Evolutionary conservation across 176 grass and related monocot species (phyloP), one percentile per base, ranked within the genome.

Genomic region (Musa itinerans): DNA sequence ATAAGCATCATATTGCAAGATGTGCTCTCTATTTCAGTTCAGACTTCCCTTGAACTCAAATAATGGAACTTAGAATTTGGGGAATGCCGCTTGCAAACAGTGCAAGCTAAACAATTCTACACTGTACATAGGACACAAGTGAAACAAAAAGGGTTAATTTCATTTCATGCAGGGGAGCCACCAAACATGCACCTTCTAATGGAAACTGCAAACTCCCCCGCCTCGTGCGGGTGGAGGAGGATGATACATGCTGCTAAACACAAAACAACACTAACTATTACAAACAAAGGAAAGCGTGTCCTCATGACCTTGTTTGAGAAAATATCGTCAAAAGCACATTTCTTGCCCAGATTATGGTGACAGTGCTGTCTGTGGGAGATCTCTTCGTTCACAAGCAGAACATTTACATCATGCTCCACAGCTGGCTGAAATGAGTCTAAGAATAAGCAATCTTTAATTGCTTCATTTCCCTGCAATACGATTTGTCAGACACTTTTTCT

Each of bases 231-330:
- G 63, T 99, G 96, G 69, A 94, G 81, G 67, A 99, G 81, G 13
- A 84, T 88, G 76, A 86, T 72, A 76, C 91, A 99, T 8, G 91
- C 88, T 26, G 85, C 70, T 24, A 99, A 83, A 79, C 96, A 99
- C 65, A 89, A 54, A n/a, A 99, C 73, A 75, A 86, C 86, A 71
- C 78, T 70, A 70, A 92, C 74, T 22, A 80, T 23, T 52, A 88
- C 49, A 48, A 86, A 78, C 13, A 74, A 56, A n/a, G 74, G 70
- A 73, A 89, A 53, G 11, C 83, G 80, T 13, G 68, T 82, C 75
- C 79, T 94, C 21, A 72, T 84, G 13, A 66, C 63, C 75, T 85
- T 86, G 27, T 72, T 64, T 25, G 89, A 85, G 25, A 84, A 84
- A 27, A 52, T 55, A 57, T 71, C 27, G 27, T 78, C 53, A 51